Evolutionary conservation across 2,329 filamentous ascomycete genomes (phyloP), one percentile per base, ranked within the genome.

Genomic region (Hypoxylon sp.): DNA sequence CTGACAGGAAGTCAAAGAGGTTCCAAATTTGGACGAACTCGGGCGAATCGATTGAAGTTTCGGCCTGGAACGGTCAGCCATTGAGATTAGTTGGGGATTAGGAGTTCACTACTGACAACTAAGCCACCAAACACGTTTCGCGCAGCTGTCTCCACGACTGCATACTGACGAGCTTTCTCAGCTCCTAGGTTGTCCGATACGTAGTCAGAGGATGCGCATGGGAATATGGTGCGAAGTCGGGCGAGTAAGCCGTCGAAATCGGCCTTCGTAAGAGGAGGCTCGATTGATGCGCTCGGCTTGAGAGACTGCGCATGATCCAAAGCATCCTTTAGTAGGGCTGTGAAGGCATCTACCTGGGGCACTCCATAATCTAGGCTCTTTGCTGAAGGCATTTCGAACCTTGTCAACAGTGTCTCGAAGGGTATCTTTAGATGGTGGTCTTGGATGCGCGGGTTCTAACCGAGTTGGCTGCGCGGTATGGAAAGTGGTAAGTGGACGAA

Each of bases 1-100:
- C 90, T 0, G 92, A 91, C n/a, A 98, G 85, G 46, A 98, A 90
- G 77, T 99, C 97, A 64, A 99, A 88, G 4, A 99, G 85, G 77
- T 98, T 96, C 95, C 95, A 99, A 70, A 98, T 89, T 67, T 90
- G 88, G 55, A 94, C 90, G 76, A 98, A 97, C 0, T 88, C 85
- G 46, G 93, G 89, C 27, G 92, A 89, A 40, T 94, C 88, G 73
- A 98, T 97, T 7, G 89, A 84, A 11, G 88, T 94, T 42, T 88
- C 89, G 48, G 92, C 90, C 92, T 95, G 67, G 10, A 61, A 49
- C 25, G 70, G 80, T 81, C 71, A 82, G 79, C 76, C 72, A 49
- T 73, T 70, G 71, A 66, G 35, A 14, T 54, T 59, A 7, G 10
- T 33, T 14, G 44, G n/a, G 33, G 20, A 35, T 51, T 17, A 27